Conservation (phyloP, 192 early-diverging fungal species). For the Coemansia sp. region DNA sequence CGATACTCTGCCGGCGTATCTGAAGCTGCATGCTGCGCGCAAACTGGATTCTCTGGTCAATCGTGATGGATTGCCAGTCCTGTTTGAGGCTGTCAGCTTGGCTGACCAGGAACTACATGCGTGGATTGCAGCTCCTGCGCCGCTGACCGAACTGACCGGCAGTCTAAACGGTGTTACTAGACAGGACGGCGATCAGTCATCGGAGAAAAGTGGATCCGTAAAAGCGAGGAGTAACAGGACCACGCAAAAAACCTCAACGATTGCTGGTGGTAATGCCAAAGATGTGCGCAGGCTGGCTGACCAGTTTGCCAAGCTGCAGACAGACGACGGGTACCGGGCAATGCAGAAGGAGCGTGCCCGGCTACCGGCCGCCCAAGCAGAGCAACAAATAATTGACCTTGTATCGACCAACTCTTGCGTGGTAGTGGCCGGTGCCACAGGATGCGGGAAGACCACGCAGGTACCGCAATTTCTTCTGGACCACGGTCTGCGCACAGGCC, state of each 20-base stretch:
- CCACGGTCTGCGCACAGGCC: constrained; percentile 54
- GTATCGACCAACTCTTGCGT: constrained; percentile 14
- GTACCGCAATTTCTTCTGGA: constrained; percentile 88
- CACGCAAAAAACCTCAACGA: neutral
- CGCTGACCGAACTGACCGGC: constrained; percentile 26
- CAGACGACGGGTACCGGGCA: constrained; percentile 5
- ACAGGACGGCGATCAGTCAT: too few relatives aligned
- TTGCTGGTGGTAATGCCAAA: neutral
- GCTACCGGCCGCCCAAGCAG: constrained; percentile 23
- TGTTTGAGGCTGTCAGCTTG: constrained; percentile 62
- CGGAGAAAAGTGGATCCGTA: too few relatives aligned
- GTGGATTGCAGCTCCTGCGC: constrained; percentile 35
- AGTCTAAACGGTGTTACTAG: too few relatives aligned
- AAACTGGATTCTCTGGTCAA: constrained; percentile 34
- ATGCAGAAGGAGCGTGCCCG: constrained; percentile 28
- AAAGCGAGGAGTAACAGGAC: too few relatives aligned
- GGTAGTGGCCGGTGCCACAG: constrained; percentile 49
- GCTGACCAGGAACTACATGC: constrained; percentile 51
- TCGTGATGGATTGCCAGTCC: constrained; percentile 42
- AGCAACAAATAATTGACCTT: constrained; percentile 7
- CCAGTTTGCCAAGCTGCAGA: constrained; percentile 19
- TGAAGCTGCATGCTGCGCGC: constrained; percentile 60
- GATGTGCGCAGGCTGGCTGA: constrained; percentile 12
- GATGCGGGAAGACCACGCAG: constrained; percentile 66
- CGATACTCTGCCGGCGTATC: constrained; percentile 68